Evolutionary conservation across 768 basidiomycete genomes (phyloP).

Genomic region (Russula emetica): DNA sequence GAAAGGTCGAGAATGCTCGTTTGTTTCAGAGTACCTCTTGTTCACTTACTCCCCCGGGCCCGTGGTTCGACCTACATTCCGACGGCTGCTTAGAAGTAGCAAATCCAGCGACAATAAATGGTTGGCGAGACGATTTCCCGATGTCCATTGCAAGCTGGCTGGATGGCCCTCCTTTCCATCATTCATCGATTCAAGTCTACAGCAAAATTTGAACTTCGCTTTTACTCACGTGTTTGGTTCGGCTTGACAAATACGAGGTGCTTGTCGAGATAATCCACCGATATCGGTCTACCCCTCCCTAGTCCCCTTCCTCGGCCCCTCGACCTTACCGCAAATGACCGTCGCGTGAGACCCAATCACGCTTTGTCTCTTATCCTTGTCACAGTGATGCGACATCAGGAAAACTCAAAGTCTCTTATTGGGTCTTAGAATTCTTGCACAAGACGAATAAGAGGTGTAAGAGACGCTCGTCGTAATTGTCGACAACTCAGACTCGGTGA

Average conservation of each 20-base stretch:
- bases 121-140: slow-evolving; percentile 2
- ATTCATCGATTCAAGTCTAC: slow-evolving; percentile 6
- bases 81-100: not conserved
- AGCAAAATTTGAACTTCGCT: not conserved
- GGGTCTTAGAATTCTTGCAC: no score
- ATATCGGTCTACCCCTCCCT: not conserved
- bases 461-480: slow-evolving; percentile 41
- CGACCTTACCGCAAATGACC: not conserved
- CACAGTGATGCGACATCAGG: no score
- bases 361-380: not conserved
- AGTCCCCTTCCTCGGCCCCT: not conserved
- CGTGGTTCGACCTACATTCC: not conserved
- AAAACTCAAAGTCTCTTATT: no score
- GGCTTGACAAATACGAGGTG: slow-evolving; percentile 36
- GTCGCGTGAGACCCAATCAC: not conserved
- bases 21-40: slow-evolving; percentile 10
- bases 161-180: slow-evolving; percentile 11
- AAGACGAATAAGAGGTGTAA: no score
- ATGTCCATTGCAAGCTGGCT: not conserved
- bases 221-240: not conserved
- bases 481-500: slow-evolving; percentile 41
- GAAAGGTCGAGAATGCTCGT: not conserved
- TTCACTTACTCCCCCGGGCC: not conserved
- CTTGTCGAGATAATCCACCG: slow-evolving; percentile 34
- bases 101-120: not conserved